phyloP scores from a whole-genome alignment of 495 filamentous ascomycete species.

The Hamigera avellanea region DNA sequence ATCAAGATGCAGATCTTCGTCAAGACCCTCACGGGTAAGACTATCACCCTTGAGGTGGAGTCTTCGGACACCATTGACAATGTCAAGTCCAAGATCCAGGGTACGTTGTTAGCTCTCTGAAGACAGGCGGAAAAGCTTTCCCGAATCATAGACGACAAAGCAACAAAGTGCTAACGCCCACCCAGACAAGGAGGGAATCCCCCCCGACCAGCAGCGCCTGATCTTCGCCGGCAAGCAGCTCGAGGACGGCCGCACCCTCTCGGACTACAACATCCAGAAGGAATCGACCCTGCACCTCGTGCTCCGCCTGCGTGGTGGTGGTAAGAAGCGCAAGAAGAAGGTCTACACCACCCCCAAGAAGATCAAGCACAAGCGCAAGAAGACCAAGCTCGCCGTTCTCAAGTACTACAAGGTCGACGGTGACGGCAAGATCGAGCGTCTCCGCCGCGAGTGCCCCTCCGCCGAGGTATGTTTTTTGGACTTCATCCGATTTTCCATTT shows the following conservation, averaged over 20 bases:
- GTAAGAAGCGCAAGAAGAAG: slow-evolving; percentile 99
- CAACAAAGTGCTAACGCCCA: slow-evolving; percentile 1
- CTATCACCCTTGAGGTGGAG: slow-evolving; percentile 99
- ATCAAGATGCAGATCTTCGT: slow-evolving; percentile 97
- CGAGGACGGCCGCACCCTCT: slow-evolving; percentile 97
- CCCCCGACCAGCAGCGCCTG: slow-evolving; percentile 98
- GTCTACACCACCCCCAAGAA: slow-evolving; percentile 99
- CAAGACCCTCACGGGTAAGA: slow-evolving; percentile 99
- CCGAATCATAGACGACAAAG: not conserved
- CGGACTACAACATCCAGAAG: slow-evolving; percentile 99
- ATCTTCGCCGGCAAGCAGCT: slow-evolving; percentile 99
- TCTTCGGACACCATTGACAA: slow-evolving; percentile 99
- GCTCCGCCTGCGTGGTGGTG: slow-evolving; percentile 89
- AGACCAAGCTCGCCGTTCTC: slow-evolving; percentile 98
- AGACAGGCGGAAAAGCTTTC: too few species aligned
- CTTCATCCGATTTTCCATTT: not conserved
- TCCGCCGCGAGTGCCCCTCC: slow-evolving; percentile 90
- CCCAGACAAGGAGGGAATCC: slow-evolving; percentile 98
- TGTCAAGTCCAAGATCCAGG: slow-evolving; percentile 93
- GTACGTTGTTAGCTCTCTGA: slow-evolving; percentile 22
- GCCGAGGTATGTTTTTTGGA: slow-evolving; percentile 62
- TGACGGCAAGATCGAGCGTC: slow-evolving; percentile 99
- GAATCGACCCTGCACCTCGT: slow-evolving; percentile 98
- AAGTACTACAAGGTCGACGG: slow-evolving; percentile 99
- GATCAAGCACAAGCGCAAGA: slow-evolving; percentile 99